These are phyloP conservation scores for Jackrogersella multiformis DNA, from an alignment of 495 filamentous ascomycete species.

Conservation along the genomic window DNA sequence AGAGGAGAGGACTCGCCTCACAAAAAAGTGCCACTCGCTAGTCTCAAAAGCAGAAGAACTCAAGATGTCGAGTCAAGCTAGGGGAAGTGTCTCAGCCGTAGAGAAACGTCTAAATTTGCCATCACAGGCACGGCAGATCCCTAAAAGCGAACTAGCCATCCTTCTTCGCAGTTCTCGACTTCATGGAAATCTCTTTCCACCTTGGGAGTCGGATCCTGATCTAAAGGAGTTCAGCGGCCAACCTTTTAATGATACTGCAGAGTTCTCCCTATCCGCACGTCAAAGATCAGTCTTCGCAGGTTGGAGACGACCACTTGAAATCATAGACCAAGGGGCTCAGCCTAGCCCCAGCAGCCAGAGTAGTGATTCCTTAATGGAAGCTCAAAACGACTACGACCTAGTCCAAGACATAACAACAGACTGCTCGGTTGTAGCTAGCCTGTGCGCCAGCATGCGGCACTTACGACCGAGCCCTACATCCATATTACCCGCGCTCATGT, in stretches of 20 bases:
- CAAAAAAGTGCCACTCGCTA: constrained; percentile 71
- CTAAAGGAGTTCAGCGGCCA: constrained; percentile 37
- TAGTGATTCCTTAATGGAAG: constrained; percentile 63
- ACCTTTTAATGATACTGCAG: constrained; percentile 34
- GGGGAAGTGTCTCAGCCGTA: constrained; percentile 35
- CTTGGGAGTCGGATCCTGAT: constrained; percentile 73
- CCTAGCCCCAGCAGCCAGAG: constrained; percentile 24
- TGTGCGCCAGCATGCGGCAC: constrained; percentile 76
- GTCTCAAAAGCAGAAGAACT: constrained; percentile 76
- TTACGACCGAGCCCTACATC: constrained; percentile 49
- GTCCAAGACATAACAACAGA: constrained; percentile 95
- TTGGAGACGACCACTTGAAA: constrained; percentile 80
- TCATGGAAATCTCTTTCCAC: constrained; percentile 81
- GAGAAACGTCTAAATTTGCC: constrained; percentile 53
- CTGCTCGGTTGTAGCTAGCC: constrained; percentile 95
- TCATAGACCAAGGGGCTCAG: constrained; percentile 37
- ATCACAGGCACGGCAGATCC: constrained; percentile 68
- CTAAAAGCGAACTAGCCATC: constrained; percentile 80
- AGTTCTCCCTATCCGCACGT: constrained; percentile 70
- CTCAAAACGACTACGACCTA: constrained; percentile 70
- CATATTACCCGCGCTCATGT: constrained; percentile 70
- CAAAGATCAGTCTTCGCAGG: constrained; percentile 77
- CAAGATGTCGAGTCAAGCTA: constrained; percentile 56
- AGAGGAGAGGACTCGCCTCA: constrained; percentile 67
- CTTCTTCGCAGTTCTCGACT: constrained; percentile 79